A percentile compares a stretch with the other conserved stretches of the same genome.
These are phyloP conservation scores for Patellifolia procumbens DNA, from an alignment of 179 eudicot genomes.

Conservation along the genomic window DNA sequence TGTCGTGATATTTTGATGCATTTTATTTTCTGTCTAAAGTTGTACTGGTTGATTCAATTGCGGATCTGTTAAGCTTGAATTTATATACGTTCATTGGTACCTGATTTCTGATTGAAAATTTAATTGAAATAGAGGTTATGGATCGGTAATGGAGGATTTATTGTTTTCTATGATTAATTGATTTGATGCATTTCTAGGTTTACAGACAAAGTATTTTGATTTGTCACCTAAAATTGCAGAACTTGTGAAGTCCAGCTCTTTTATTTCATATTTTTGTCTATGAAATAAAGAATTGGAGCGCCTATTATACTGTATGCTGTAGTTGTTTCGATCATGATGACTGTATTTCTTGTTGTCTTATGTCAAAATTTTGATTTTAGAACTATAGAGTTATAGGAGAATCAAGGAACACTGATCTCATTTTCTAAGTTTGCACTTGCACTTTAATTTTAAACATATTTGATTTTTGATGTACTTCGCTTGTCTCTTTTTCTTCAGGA, in stretches of 20 bases:
- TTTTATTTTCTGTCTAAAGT: background rate
- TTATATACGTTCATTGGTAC: background rate
- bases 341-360: background rate
- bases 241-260: background rate
- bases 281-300: background rate
- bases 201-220: background rate
- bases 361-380: background rate
- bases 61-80: background rate
- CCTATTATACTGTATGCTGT: background rate
- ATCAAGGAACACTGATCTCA: background rate
- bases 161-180: background rate
- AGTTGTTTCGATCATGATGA: too few species aligned
- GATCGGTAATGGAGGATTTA: background rate
- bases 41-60: background rate
- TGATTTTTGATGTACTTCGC: constrained; percentile 13
- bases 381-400: background rate
- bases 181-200: too few species aligned
- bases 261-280: background rate
- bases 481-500: constrained; percentile 47
- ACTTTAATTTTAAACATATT: background rate
- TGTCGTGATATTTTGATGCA: background rate
- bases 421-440: background rate
- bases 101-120: background rate
- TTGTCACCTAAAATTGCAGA: background rate
- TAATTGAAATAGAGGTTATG: too few species aligned